These are phyloP conservation scores for Phytopythium litorale DNA, from an alignment of 352 stramenopile genomes.

Conservation along the genomic window DNA sequence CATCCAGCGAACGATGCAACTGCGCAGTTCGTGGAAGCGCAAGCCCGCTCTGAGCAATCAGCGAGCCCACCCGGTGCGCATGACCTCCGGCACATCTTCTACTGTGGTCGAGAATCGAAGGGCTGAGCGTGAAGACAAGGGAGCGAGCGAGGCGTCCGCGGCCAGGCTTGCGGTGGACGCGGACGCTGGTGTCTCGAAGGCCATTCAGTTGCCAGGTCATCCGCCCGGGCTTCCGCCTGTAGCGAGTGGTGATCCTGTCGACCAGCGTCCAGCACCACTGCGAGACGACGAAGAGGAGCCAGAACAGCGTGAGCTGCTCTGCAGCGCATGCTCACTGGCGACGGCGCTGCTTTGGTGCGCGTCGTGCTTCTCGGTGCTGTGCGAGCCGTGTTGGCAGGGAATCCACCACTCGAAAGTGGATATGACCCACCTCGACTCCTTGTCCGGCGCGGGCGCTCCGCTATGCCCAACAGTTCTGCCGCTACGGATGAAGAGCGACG, in stretches of 20 bases:
- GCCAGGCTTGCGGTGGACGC: background rate
- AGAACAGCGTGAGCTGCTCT: slow-evolving; percentile 36
- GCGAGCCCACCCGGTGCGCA: background rate
- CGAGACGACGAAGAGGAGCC: background rate
- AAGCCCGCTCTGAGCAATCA: slow-evolving; percentile 13
- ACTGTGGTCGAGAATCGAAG: background rate
- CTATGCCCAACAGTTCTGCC: slow-evolving; percentile 27
- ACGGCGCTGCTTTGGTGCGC: slow-evolving; percentile 56
- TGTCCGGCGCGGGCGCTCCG: background rate
- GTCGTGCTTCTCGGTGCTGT: slow-evolving; percentile 58
- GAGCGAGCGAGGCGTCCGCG: background rate
- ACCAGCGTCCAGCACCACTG: background rate
- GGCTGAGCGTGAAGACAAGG: background rate
- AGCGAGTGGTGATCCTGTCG: background rate
- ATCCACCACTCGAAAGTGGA: slow-evolving; percentile 48
- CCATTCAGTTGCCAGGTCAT: background rate
- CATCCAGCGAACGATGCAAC: slow-evolving; percentile 47
- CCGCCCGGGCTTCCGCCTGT: background rate
- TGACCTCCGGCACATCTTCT: too few species aligned
- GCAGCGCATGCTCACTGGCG: slow-evolving; percentile 25
- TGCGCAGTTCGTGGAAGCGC: slow-evolving; percentile 57
- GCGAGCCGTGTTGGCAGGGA: slow-evolving; percentile 42
- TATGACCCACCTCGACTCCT: slow-evolving; percentile 13
- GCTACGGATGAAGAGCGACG: slow-evolving; percentile 16
- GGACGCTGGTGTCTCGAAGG: background rate